phyloP scores from a whole-genome alignment of 257 asterid genomes.

The Solanum sitiens region DNA sequence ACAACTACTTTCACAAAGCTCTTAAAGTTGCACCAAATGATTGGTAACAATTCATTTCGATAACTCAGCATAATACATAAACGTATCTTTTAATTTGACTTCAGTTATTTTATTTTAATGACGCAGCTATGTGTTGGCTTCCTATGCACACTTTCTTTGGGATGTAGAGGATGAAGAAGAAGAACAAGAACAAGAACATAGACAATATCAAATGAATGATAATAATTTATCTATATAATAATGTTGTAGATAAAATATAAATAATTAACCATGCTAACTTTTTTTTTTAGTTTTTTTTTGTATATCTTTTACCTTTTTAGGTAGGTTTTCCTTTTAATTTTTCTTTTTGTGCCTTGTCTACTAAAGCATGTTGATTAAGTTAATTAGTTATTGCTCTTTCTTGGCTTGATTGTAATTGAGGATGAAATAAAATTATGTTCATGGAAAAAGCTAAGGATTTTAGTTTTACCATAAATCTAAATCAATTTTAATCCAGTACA shows the following conservation, averaged over 20 bases:
- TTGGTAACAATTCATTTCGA: conserved; percentile 13
- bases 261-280: background rate
- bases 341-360: background rate
- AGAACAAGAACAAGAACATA: background rate
- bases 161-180: conserved; percentile 19
- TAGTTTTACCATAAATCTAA: no score
- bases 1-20: conserved; percentile 28
- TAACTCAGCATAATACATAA: background rate
- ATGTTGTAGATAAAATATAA: background rate
- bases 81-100: background rate
- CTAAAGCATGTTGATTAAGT: background rate
- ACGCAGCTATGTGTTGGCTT: conserved; percentile 40
- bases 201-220: background rate
- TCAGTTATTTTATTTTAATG: background rate
- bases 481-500: no score
- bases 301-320: background rate
- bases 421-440: background rate
- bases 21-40: conserved; percentile 32
- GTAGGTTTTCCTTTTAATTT: background rate
- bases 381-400: background rate
- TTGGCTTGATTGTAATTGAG: background rate
- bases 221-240: background rate
- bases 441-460: no score
- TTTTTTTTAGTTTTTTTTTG: background rate
- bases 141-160: conserved; percentile 60